A percentile compares a stretch with the other conserved stretches of the same genome.
These are phyloP conservation scores for Suillus luteus DNA, from an alignment of 768 basidiomycete genomes.

Conservation along the genomic window DNA sequence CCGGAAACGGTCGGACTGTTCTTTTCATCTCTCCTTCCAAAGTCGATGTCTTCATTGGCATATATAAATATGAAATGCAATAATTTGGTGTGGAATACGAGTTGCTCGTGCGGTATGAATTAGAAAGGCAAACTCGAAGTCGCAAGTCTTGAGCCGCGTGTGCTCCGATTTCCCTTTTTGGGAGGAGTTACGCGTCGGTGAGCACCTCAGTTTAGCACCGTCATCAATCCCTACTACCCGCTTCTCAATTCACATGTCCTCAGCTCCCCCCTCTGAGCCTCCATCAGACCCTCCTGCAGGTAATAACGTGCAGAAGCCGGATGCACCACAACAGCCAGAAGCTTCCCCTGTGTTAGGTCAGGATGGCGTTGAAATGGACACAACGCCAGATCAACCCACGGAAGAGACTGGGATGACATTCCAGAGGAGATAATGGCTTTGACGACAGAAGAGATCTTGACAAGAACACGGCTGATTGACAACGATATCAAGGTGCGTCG, in stretches of 20 bases:
- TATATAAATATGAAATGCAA: no score
- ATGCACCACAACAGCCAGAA: constrained; percentile 38
- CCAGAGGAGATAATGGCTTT: constrained; percentile 83
- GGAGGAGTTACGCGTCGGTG: constrained; percentile 31
- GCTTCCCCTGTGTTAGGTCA: constrained; percentile 37
- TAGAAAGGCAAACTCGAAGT: no score
- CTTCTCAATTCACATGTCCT: constrained; percentile 47
- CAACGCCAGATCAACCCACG: constrained; percentile 63
- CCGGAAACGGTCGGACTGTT: not conserved
- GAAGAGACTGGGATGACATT: constrained; percentile 92
- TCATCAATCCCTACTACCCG: constrained; percentile 6
- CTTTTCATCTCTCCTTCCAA: no score
- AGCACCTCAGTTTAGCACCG: constrained; percentile 4
- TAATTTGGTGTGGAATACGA: no score
- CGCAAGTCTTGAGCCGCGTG: not conserved
- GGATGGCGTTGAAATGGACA: constrained; percentile 62
- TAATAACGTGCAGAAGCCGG: constrained; percentile 49
- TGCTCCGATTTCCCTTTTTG: constrained; percentile 26
- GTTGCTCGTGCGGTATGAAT: no score
- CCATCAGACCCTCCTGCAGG: constrained; percentile 52
- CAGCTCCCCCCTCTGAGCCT: constrained; percentile 56
- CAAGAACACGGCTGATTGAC: constrained; percentile 90
- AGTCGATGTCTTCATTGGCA: no score
- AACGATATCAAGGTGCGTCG: constrained; percentile 88
- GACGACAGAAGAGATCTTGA: constrained; percentile 83